Conservation (phyloP, 2,329 filamentous ascomycete genomes). For the Hypoxylon sp. region DNA sequence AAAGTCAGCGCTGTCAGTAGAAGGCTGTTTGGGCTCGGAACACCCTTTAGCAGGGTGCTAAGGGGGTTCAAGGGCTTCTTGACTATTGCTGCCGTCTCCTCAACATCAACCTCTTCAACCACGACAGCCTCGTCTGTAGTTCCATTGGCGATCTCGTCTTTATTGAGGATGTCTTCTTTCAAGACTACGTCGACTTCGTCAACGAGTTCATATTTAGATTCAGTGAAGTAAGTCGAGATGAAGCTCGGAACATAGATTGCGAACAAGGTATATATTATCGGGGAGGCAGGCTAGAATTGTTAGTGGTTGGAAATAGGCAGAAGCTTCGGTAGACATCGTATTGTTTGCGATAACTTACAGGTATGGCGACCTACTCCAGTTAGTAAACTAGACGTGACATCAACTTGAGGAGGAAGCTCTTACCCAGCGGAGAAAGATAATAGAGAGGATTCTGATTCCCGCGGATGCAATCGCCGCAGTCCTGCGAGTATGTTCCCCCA, state of each 20-base stretch:
- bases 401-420: slow-evolving; percentile 45
- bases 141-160: slow-evolving; percentile 55
- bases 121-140: slow-evolving; percentile 55
- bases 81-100: slow-evolving; percentile 73
- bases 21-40: slow-evolving; percentile 79
- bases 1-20: slow-evolving; percentile 77
- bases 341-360: slow-evolving; percentile 47
- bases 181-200: slow-evolving; percentile 72
- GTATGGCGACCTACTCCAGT: slow-evolving; percentile 50
- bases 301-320: slow-evolving; percentile 36
- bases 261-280: slow-evolving; percentile 71
- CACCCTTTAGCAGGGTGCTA: slow-evolving; percentile 79
- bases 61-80: slow-evolving; percentile 70
- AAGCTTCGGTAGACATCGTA: not conserved
- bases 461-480: slow-evolving; percentile 63
- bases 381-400: slow-evolving; percentile 36
- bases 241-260: slow-evolving; percentile 77
- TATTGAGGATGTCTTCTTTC: slow-evolving; percentile 62
- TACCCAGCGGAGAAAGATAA: slow-evolving; percentile 75
- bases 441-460: slow-evolving; percentile 64
- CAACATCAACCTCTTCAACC: slow-evolving; percentile 69
- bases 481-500: slow-evolving; percentile 47
- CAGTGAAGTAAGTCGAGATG: slow-evolving; percentile 69
- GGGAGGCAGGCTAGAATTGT: slow-evolving; percentile 46
- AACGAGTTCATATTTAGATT: slow-evolving; percentile 70